These are phyloP conservation scores for Catunica adiposa DNA, from an alignment of 2,329 filamentous ascomycete species.

Conservation along the genomic window DNA sequence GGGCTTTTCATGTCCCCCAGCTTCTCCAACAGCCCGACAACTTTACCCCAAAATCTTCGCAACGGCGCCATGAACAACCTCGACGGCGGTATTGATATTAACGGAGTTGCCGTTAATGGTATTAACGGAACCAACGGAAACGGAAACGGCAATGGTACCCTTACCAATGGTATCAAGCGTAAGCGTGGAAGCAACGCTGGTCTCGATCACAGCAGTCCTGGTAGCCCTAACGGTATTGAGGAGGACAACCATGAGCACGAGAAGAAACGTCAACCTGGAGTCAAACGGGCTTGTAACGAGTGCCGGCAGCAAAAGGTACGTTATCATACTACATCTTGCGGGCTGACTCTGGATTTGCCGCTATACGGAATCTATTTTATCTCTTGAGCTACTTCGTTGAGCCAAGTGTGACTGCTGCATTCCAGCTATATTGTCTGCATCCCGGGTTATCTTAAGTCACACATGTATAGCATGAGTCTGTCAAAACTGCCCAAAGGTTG, in stretches of 20 bases:
- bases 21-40: background rate
- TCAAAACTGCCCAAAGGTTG: background rate
- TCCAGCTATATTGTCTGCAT: too few relatives aligned
- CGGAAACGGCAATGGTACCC: too few relatives aligned
- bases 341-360: too few relatives aligned
- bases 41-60: background rate
- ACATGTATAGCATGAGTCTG: constrained; percentile 14
- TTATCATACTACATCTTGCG: constrained; percentile 17
- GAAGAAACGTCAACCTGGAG: constrained; percentile 48
- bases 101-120: background rate
- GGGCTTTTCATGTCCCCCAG: background rate
- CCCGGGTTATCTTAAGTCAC: too few relatives aligned
- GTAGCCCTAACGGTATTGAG: constrained; percentile 40
- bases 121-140: background rate
- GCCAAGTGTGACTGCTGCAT: too few relatives aligned
- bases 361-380: too few relatives aligned
- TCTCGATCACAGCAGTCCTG: constrained; percentile 42
- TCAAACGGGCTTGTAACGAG: constrained; percentile 71
- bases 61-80: background rate
- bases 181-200: constrained; percentile 36
- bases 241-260: constrained; percentile 38
- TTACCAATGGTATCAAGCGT: constrained; percentile 40
- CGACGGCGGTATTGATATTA: too few relatives aligned
- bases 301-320: constrained; percentile 72
- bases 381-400: too few relatives aligned